Conservation (phyloP, 2,329 filamentous ascomycete genomes). For the Pestalotiopsis sp. region DNA sequence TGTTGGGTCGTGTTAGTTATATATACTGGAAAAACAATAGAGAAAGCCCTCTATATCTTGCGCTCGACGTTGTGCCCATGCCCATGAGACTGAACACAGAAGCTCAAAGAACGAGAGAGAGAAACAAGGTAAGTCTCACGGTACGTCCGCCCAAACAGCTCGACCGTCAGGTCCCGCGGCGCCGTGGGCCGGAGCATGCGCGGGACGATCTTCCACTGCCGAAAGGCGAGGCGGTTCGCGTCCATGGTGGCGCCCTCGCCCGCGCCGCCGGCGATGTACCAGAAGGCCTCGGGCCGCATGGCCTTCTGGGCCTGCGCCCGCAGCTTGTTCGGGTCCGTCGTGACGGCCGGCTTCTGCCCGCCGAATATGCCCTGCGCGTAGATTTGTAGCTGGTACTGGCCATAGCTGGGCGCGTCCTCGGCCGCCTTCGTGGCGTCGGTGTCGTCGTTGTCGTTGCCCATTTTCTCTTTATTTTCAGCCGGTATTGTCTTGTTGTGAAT, state of each 20-base stretch:
- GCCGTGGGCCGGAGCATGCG: conserved; percentile 48
- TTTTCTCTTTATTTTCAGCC: too few relatives aligned
- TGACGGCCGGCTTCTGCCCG: conserved; percentile 51
- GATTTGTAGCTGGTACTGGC: conserved; percentile 48
- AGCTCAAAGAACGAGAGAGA: too few relatives aligned
- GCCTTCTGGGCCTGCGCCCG: conserved; percentile 55
- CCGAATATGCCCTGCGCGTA: conserved; percentile 55
- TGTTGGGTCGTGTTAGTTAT: conserved; percentile 6
- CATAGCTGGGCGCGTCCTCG: conserved; percentile 34
- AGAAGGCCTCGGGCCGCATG: conserved; percentile 52
- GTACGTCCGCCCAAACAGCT: conserved; percentile 55
- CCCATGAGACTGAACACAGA: neutral
- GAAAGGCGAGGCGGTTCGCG: conserved; percentile 60
- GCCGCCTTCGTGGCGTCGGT: too few relatives aligned
- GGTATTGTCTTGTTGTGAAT: too few relatives aligned
- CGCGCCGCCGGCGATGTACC: conserved; percentile 65
- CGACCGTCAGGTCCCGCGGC: conserved; percentile 45
- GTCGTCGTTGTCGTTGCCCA: too few relatives aligned
- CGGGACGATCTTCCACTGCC: conserved; percentile 54
- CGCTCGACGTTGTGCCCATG: too few relatives aligned
- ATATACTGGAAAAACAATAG: neutral
- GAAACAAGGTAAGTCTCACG: conserved; percentile 24
- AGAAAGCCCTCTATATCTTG: too few relatives aligned
- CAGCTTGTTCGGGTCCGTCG: conserved; percentile 60
- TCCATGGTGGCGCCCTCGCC: conserved; percentile 64